These are phyloP conservation scores for Spinellus fusiger DNA, from an alignment of 192 early-diverging fungal genomes.

Conservation along the genomic window DNA sequence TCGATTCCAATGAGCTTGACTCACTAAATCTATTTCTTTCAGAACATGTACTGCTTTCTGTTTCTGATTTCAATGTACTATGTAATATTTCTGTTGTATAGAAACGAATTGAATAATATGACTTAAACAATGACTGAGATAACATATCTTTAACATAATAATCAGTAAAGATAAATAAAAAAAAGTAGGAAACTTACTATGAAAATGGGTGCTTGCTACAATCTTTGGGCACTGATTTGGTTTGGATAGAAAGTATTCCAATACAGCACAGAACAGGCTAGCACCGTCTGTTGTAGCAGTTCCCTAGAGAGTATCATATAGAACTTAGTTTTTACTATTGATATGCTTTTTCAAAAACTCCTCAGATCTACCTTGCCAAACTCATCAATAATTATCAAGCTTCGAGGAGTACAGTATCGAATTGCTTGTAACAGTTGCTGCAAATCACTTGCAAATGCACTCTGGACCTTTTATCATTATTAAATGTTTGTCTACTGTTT, in stretches of 20 bases:
- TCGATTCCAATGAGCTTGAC: conserved; percentile 17
- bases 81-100: conserved; percentile 57
- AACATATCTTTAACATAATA: conserved; percentile 39
- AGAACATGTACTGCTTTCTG: conserved; percentile 2
- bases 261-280: conserved; percentile 66
- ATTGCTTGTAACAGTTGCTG: conserved; percentile 56
- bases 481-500: neutral
- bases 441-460: conserved; percentile 68
- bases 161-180: neutral
- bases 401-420: conserved; percentile 40
- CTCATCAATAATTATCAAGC: conserved; percentile 71
- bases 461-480: conserved; percentile 43
- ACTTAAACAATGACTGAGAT: conserved; percentile 38
- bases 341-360: neutral
- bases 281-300: conserved; percentile 59
- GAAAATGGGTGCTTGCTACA: conserved; percentile 84
- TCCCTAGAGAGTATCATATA: conserved; percentile 8
- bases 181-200: conserved; percentile 43
- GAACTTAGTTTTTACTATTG: neutral
- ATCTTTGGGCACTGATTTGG: conserved; percentile 54
- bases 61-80: conserved; percentile 4
- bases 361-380: conserved; percentile 61
- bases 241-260: conserved; percentile 51
- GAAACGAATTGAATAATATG: conserved; percentile 29
- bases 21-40: neutral